Conservation (phyloP, 2,329 filamentous ascomycete species). For the Phaeoacremonium minimum region DNA sequence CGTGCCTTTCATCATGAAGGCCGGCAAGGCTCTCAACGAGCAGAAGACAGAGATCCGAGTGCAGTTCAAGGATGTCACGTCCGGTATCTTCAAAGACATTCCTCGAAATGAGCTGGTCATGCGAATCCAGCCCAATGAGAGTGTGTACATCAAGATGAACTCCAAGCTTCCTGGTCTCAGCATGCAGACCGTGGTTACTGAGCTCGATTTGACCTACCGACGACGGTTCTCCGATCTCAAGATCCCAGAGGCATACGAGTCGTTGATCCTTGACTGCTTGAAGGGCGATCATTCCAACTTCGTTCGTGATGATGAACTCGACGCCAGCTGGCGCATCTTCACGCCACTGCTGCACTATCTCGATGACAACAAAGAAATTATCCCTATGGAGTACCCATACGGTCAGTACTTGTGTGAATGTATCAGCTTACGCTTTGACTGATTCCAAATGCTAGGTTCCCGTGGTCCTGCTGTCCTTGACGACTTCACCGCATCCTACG, state of each 20-base stretch:
- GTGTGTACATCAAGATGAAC: constrained; percentile 99
- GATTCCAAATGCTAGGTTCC: constrained; percentile 61
- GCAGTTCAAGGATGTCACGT: constrained; percentile 99
- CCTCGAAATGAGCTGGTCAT: constrained; percentile 98
- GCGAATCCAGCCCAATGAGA: constrained; percentile 98
- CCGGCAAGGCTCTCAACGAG: constrained; percentile 96
- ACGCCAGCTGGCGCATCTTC: constrained; percentile 98
- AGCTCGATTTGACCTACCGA: constrained; percentile 96
- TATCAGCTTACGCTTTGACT: constrained; percentile 12
- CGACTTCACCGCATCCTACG: constrained; percentile 96
- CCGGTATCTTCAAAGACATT: constrained; percentile 99
- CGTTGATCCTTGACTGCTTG: constrained; percentile 90
- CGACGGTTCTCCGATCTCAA: constrained; percentile 98
- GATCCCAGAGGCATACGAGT: constrained; percentile 99
- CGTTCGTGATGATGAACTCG: constrained; percentile 92
- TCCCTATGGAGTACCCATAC: constrained; percentile 99
- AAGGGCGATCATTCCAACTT: constrained; percentile 99
- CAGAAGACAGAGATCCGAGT: constrained; percentile 99
- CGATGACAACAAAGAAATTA: constrained; percentile 98
- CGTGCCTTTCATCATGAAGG: constrained; percentile 98
- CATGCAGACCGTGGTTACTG: constrained; percentile 99
- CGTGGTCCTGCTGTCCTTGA: constrained; percentile 94
- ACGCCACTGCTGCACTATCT: constrained; percentile 96
- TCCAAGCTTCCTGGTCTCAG: constrained; percentile 96
- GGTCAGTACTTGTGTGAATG: constrained; percentile 54